These are phyloP conservation scores for Acacia crassicarpa DNA, from an alignment of 306 rosid genomes.

Conservation along the genomic window DNA sequence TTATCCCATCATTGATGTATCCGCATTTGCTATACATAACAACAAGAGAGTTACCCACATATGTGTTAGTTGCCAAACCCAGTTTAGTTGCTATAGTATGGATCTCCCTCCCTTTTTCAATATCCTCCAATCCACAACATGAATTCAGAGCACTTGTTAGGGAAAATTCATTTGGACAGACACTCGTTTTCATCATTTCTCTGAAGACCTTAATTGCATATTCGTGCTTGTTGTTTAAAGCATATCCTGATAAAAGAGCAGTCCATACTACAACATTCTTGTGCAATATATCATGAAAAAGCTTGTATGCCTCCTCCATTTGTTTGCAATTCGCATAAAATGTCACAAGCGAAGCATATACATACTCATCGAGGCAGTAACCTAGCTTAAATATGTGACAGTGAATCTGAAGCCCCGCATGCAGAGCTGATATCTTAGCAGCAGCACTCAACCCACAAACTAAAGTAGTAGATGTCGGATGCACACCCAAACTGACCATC, in stretches of 20 bases:
- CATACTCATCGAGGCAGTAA: conserved; percentile 52
- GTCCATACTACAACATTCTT: conserved; percentile 86
- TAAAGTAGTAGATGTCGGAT: conserved; percentile 49
- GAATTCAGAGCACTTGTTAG: conserved; percentile 86
- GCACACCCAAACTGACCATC: conserved; percentile 53
- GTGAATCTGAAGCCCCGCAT: conserved; percentile 65
- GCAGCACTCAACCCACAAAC: conserved; percentile 72
- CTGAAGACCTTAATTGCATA: conserved; percentile 61
- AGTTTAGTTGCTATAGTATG: conserved; percentile 53
- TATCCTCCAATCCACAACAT: conserved; percentile 74
- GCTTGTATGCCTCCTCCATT: conserved; percentile 41
- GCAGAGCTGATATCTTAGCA: conserved; percentile 45
- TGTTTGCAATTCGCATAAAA: conserved; percentile 67
- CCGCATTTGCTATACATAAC: conserved; percentile 89
- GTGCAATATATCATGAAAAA: conserved; percentile 46
- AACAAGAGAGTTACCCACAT: conserved; percentile 70
- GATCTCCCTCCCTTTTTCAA: conserved; percentile 64
- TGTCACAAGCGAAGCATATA: conserved; percentile 72
- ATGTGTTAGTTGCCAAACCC: conserved; percentile 55
- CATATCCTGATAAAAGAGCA: conserved; percentile 77
- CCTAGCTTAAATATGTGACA: conserved; percentile 55
- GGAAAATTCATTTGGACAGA: conserved; percentile 79
- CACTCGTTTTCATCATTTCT: conserved; percentile 48
- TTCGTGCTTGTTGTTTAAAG: conserved; percentile 49
- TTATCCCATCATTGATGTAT: conserved; percentile 51